Evolutionary conservation across 164 flowering plant genomes (phyloP), one percentile per base, ranked within the genome.

Genomic region (Berberis vulgaris): DNA sequence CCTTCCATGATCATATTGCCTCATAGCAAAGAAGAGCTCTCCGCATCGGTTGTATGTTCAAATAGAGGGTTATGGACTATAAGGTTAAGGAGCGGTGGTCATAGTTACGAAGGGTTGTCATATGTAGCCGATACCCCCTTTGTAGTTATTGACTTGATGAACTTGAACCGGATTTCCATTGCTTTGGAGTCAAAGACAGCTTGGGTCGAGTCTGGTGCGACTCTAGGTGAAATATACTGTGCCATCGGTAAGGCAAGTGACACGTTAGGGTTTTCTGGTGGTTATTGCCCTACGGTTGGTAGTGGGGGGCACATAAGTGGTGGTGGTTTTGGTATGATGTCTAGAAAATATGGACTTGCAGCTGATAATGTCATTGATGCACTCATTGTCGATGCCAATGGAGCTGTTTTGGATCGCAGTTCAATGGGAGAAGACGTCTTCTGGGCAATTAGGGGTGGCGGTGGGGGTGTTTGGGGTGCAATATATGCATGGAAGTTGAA

Each of bases 61-160:
- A 64, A 57, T n/a, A 42, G 43, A 13, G 53, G 61, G 1, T 63
- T 65, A 43, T 67, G 61, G 68, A 54, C 57, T n/a, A 54, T 72
- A 2, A 47, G 71, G 56, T 42, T 68, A 5, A 45, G 75, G 43
- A 59, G 71, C 40, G 74, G 70, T 1, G 70, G 67, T 7, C 70
- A 71, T 55, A 66, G 70, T 49, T 72, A 62, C 45, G 74, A 71
- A 53, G 70, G 67, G 38, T 46, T 72, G 9, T 68, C 75, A 41
- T 49, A 66, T 52, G 40, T n/a, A 43, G 67, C 62, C n/a, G 62
- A 67, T 39, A 54, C 45, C 7, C 71, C 71, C 0, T 68, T 72
- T n/a, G 68, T 64, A 1, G 44, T 72, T 44, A 49, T 67, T 5
- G 75, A 68, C 57, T 40, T 67, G 57, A 68, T 68, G 68, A 68